These are phyloP conservation scores for Spizellomyces punctatus DNA, from an alignment of 192 early-diverging fungal species.

Conservation along the genomic window DNA sequence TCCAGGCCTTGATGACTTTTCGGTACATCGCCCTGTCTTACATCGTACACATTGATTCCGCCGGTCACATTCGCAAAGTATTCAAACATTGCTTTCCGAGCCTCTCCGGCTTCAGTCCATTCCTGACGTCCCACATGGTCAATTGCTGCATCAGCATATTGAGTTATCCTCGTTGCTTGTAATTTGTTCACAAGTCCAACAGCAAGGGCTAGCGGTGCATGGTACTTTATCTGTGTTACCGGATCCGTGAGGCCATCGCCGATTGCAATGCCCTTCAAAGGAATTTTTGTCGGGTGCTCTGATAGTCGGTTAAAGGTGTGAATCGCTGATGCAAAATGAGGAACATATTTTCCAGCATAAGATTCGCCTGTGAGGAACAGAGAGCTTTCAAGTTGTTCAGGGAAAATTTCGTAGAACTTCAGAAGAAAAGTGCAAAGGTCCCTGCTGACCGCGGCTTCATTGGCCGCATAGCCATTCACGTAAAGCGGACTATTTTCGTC, in stretches of 20 bases:
- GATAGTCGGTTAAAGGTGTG: slow-evolving; percentile 54
- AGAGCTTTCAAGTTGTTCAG: slow-evolving; percentile 56
- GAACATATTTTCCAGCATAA: slow-evolving; percentile 77
- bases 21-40: slow-evolving; percentile 62
- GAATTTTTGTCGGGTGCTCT: slow-evolving; percentile 33
- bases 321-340: slow-evolving; percentile 66
- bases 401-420: slow-evolving; percentile 70
- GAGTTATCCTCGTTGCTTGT: slow-evolving; percentile 45
- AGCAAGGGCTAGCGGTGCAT: slow-evolving; percentile 60
- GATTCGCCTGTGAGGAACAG: slow-evolving; percentile 69
- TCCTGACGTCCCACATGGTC: slow-evolving; percentile 48
- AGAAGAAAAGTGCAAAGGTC: slow-evolving; percentile 73
- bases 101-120: slow-evolving; percentile 50
- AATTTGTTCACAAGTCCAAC: slow-evolving; percentile 54
- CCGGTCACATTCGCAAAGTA: slow-evolving; percentile 69
- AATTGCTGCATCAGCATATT: slow-evolving; percentile 40
- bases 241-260: slow-evolving; percentile 74
- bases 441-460: slow-evolving; percentile 67
- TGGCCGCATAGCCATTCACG: slow-evolving; percentile 65
- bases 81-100: slow-evolving; percentile 63
- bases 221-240: slow-evolving; percentile 52
- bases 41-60: slow-evolving; percentile 76
- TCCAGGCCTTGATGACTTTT: slow-evolving; percentile 69
- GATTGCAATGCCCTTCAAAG: slow-evolving; percentile 59
- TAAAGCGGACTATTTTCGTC: slow-evolving; percentile 15